Evolutionary conservation across 225 moss, liverwort and hornwort genomes (phyloP).

Genomic region (Bryoerythrophyllum caledonicum): DNA sequence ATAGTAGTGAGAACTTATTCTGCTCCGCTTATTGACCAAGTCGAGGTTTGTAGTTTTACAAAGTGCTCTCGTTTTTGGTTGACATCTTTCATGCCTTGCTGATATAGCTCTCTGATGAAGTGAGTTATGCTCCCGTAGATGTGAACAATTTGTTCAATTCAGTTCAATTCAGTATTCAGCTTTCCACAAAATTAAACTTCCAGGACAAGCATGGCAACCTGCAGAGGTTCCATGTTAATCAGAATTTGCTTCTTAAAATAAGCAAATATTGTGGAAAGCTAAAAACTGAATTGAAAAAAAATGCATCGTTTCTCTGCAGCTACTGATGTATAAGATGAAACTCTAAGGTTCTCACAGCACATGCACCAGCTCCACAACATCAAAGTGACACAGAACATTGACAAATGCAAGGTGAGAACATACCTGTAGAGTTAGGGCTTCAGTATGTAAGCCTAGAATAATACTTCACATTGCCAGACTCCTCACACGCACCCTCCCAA

Average conservation of each 20-base stretch:
- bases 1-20: neutral
- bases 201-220: slow-evolving; percentile 79
- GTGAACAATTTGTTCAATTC: neutral
- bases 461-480: too few species aligned
- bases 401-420: too few species aligned
- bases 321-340: too few species aligned
- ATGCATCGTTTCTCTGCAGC: too few species aligned
- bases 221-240: neutral
- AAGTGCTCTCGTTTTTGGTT: slow-evolving; percentile 30
- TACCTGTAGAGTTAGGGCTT: too few species aligned
- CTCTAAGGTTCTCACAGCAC: too few species aligned
- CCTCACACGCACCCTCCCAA: too few species aligned
- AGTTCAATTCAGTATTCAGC: neutral
- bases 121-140: slow-evolving; percentile 27
- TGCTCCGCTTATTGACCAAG: neutral
- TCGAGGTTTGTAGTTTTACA: slow-evolving; percentile 24
- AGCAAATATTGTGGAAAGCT: neutral
- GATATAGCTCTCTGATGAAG: slow-evolving; percentile 73
- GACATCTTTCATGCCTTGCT: slow-evolving; percentile 89
- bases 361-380: too few species aligned
- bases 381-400: too few species aligned
- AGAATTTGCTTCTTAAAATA: neutral
- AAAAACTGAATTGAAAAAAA: neutral
- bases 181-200: slow-evolving; percentile 37
- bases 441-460: too few species aligned